phyloP scores from a whole-genome alignment of 441 rosid genomes.

The Arabidopsis lyrata region DNA sequence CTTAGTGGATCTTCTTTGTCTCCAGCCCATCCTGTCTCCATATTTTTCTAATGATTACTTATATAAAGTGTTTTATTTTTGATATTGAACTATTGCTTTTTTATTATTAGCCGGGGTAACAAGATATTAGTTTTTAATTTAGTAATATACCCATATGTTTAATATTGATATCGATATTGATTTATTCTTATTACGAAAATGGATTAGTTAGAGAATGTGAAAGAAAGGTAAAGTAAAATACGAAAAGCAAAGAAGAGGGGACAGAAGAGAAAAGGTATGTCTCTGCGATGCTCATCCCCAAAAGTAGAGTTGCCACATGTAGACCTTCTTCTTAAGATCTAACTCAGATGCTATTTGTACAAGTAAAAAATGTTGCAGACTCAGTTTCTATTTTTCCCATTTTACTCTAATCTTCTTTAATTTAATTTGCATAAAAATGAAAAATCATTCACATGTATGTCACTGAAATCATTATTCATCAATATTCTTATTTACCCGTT shows the following conservation, averaged over 20 bases:
- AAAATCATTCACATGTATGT: neutral
- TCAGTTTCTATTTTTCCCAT: neutral
- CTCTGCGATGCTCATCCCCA: slow-evolving; percentile 44
- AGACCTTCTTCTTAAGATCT: slow-evolving; percentile 32
- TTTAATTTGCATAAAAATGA: neutral
- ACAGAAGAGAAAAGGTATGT: slow-evolving; percentile 46
- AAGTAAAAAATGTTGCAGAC: slow-evolving; percentile 9
- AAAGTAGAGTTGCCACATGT: slow-evolving; percentile 42
- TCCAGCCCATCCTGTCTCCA: slow-evolving; percentile 49
- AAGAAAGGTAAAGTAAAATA: slow-evolving; percentile 37
- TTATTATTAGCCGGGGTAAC: neutral
- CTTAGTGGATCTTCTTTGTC: slow-evolving; percentile 47
- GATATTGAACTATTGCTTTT: neutral
- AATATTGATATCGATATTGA: neutral
- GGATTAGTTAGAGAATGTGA: slow-evolving; percentile 25
- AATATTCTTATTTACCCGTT: neutral
- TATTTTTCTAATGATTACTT: slow-evolving; percentile 26
- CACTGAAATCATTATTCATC: neutral
- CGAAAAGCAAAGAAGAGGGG: slow-evolving; percentile 42
- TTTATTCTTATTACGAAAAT: slow-evolving; percentile 11
- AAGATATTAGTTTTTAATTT: neutral
- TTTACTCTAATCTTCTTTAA: neutral
- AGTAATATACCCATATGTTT: neutral
- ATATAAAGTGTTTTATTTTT: neutral
- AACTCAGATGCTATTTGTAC: slow-evolving; percentile 35